A percentile compares a stretch with the other conserved stretches of the same genome.
phyloP scores from a whole-genome alignment of 2,329 filamentous ascomycete genomes.

The Alternaria metachromatica region DNA sequence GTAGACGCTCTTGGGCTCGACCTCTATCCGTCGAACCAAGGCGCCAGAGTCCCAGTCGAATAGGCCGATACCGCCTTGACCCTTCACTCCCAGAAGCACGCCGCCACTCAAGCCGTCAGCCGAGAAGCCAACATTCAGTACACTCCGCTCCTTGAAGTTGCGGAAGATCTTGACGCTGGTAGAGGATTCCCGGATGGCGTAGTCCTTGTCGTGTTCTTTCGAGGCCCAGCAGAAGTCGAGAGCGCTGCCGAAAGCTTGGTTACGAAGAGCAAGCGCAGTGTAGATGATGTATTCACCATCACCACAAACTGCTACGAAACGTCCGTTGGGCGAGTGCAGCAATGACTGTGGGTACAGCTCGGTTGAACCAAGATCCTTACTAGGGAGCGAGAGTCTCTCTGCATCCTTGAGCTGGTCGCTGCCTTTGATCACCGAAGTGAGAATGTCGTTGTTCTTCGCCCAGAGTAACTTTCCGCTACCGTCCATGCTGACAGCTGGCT shows the following conservation, averaged over 20 bases:
- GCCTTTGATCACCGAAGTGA: slow-evolving; percentile 93
- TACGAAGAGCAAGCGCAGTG: slow-evolving; percentile 93
- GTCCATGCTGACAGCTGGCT: slow-evolving; percentile 98
- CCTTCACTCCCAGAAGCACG: slow-evolving; percentile 89
- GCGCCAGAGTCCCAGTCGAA: slow-evolving; percentile 95
- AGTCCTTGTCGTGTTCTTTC: slow-evolving; percentile 98
- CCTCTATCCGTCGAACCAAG: slow-evolving; percentile 90
- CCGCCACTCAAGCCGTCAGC: slow-evolving; percentile 91
- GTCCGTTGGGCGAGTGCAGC: slow-evolving; percentile 92
- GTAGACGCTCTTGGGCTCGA: slow-evolving; percentile 76
- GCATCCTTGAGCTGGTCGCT: slow-evolving; percentile 90
- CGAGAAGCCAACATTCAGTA: slow-evolving; percentile 92
- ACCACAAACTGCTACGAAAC: slow-evolving; percentile 88
- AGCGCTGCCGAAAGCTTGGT: slow-evolving; percentile 95
- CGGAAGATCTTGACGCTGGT: slow-evolving; percentile 97
- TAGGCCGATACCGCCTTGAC: slow-evolving; percentile 91
- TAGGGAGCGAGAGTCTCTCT: slow-evolving; percentile 81
- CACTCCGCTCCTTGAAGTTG: slow-evolving; percentile 95
- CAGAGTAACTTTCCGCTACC: slow-evolving; percentile 93
- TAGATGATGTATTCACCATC: slow-evolving; percentile 99
- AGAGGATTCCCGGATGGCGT: slow-evolving; percentile 91
- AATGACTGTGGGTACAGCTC: slow-evolving; percentile 97
- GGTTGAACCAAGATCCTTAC: slow-evolving; percentile 94
- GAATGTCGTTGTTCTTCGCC: slow-evolving; percentile 93
- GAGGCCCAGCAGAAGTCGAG: slow-evolving; percentile 97